Conservation (phyloP, 2,329 filamentous ascomycete species). For the Colletotrichum tabaci region DNA sequence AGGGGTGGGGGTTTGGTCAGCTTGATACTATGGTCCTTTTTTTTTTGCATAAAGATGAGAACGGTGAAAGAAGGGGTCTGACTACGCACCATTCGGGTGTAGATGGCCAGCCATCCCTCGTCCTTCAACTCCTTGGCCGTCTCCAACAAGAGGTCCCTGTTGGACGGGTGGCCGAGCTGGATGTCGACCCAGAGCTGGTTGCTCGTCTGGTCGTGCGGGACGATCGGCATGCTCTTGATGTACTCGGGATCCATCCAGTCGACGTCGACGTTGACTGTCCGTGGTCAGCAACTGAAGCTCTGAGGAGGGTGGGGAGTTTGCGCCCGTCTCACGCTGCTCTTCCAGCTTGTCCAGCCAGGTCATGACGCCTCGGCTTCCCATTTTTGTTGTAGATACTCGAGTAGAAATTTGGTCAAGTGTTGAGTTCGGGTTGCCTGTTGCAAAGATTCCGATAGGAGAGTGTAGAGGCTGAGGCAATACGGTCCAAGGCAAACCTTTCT, state of each 20-base stretch:
- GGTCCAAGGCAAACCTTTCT: neutral
- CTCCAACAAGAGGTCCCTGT: constrained; percentile 58
- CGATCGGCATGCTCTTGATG: constrained; percentile 60
- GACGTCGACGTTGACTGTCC: constrained; percentile 64
- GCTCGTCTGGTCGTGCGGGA: constrained; percentile 64
- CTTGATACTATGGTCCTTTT: no score
- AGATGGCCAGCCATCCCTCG: constrained; percentile 63
- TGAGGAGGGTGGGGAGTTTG: no score
- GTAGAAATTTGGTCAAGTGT: neutral
- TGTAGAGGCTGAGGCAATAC: neutral
- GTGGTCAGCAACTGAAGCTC: neutral
- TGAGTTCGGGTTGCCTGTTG: neutral
- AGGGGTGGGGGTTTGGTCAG: neutral
- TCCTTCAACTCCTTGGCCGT: constrained; percentile 60
- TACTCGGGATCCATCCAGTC: constrained; percentile 67
- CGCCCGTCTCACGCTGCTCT: constrained; percentile 49
- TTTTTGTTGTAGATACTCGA: constrained; percentile 39
- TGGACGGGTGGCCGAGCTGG: constrained; percentile 60
- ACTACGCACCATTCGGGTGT: constrained; percentile 59
- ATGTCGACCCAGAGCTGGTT: constrained; percentile 66
- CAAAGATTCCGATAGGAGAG: neutral
- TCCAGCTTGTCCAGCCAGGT: constrained; percentile 62
- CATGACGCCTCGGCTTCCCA: constrained; percentile 50
- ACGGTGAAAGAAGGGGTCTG: no score
- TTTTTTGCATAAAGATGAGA: no score